Base-by-base conservation (phyloP, 495 filamentous ascomycete species). In the Tetracladium marchalianum region DNA sequence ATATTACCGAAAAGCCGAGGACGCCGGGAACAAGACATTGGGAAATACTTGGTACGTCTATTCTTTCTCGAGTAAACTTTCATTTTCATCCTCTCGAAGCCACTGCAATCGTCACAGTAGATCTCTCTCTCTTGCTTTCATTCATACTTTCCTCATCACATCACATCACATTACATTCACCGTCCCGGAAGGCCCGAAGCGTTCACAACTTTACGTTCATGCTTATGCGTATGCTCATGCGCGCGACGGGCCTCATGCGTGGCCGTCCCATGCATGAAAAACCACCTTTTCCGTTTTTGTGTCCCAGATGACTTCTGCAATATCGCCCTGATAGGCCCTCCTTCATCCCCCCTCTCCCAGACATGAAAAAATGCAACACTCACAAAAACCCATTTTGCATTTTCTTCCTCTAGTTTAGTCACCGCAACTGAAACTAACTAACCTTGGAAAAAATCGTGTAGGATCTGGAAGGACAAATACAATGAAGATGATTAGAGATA, bases 381-480 rank as follows among this genome's bases (percentile, higher is more conserved):
- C 22, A n/a, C 22, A 27, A 27, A 27, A 27, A 27, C 22, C 3
- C 22, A 27, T 27, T 27, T 27, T 27, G 3, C 22, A 27, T 7
- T 7, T 27, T 27, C 22, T 27, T 27, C 22, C 3, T 27, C 3
- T 27, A 27, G 22, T 7, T 7, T 7, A 27, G 22, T 27, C 7
- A 27, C 22, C 22, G 22, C 3, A 7, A 27, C 22, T 27, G 22
- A 27, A 27, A 27, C 22, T 27, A n/a, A n/a, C n/a, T 15, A 22
- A 39, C 27, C 13, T 11, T 50, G 46, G 40, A 42, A 53, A 47
- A 51, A 47, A n/a, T 43, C 41, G 32, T 40, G 32, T 31, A 95
- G 89, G 89, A 94, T 95, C 51, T 94, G 88, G 89, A 95, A 95
- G 62, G 85, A 90, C 39, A 95, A 95, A 65, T 95, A 95, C 65